Evolutionary conservation across 805 yeast genomes (phyloP).

Genomic region (Candida yuanshanica): DNA sequence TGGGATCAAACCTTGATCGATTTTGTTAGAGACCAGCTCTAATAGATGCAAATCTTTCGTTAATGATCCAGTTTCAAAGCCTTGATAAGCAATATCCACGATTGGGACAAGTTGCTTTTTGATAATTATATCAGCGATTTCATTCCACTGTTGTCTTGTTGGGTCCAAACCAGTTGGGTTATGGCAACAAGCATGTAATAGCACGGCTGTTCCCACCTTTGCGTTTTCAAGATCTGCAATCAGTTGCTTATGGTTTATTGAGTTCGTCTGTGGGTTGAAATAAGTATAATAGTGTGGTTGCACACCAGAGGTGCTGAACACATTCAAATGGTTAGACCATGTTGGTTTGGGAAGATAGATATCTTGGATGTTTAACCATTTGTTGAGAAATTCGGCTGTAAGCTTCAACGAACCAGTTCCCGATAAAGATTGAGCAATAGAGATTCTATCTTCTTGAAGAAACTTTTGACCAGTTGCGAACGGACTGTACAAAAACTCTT

Average conservation of each 20-base stretch:
- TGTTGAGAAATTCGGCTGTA: conserved; percentile 67
- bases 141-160: conserved; percentile 71
- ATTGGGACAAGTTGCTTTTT: conserved; percentile 65
- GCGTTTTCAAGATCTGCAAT: conserved; percentile 50
- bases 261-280: conserved; percentile 57
- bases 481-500: conserved; percentile 66
- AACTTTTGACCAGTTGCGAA: conserved; percentile 51
- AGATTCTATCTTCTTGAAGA: conserved; percentile 53
- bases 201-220: conserved; percentile 55
- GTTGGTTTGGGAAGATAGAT: conserved; percentile 82
- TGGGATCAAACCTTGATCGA: conserved; percentile 38
- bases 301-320: conserved; percentile 70
- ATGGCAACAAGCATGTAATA: conserved; percentile 93
- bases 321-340: conserved; percentile 90
- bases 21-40: conserved; percentile 36
- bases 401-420: conserved; percentile 95
- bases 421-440: conserved; percentile 82
- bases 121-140: conserved; percentile 59
- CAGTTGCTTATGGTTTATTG: conserved; percentile 61
- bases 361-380: conserved; percentile 44
- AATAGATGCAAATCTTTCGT: conserved; percentile 62
- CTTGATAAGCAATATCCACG: conserved; percentile 94
- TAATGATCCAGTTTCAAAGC: conserved; percentile 83
- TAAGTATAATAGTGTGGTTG: conserved; percentile 59
- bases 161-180: conserved; percentile 97